Conservation (phyloP, 2,329 filamentous ascomycete species). For the Byssothecium circinans region DNA sequence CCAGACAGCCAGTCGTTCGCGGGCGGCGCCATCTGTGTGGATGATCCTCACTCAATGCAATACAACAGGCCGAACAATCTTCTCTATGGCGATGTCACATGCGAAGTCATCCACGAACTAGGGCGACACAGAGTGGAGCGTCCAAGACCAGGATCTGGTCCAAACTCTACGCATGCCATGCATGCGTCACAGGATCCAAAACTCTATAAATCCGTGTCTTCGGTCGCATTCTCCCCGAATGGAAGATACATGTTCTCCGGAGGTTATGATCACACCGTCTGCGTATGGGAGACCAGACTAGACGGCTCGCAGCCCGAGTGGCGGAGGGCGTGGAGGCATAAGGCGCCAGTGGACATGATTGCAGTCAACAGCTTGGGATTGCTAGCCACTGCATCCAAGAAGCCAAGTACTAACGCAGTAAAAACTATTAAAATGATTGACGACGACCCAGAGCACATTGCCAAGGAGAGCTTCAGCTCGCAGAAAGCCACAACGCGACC, state of each 20-base stretch:
- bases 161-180: slow-evolving; percentile 51
- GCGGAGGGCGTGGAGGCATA: slow-evolving; percentile 43
- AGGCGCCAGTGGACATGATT: slow-evolving; percentile 55
- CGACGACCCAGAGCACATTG: slow-evolving; percentile 12
- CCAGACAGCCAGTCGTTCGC: slow-evolving; percentile 58
- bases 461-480: slow-evolving; percentile 27
- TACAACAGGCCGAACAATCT: slow-evolving; percentile 63
- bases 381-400: slow-evolving; percentile 55
- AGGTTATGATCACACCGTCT: slow-evolving; percentile 57
- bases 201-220: slow-evolving; percentile 60
- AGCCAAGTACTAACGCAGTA: slow-evolving; percentile 35
- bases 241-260: slow-evolving; percentile 54
- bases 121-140: slow-evolving; percentile 55
- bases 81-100: slow-evolving; percentile 52
- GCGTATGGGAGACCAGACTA: slow-evolving; percentile 42
- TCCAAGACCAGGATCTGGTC: slow-evolving; percentile 40
- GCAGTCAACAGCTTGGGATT: slow-evolving; percentile 44
- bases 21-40: slow-evolving; percentile 59
- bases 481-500: slow-evolving; percentile 30
- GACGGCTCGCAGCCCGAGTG: slow-evolving; percentile 24
- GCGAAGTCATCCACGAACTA: slow-evolving; percentile 53
- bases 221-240: slow-evolving; percentile 55
- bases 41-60: slow-evolving; percentile 59
- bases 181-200: slow-evolving; percentile 53
- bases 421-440: slow-evolving; percentile 32